Evolutionary conservation across 148 eudicot genomes (phyloP).

Genomic region (Chenopodium formosanum): DNA sequence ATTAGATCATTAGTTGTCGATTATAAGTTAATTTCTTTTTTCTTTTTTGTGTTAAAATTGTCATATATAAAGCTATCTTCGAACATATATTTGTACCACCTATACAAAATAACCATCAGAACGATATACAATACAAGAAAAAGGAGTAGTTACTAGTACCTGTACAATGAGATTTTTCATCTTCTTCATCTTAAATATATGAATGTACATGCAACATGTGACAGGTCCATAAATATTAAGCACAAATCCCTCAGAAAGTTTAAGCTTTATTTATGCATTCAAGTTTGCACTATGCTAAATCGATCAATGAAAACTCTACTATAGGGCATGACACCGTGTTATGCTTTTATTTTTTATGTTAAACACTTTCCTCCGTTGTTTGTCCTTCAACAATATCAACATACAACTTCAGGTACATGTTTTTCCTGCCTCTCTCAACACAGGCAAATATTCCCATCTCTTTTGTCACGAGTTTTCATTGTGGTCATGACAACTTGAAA

Average conservation of each 20-base stretch:
- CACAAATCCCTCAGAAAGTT: not conserved
- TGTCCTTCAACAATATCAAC: not conserved
- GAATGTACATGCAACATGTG: not conserved
- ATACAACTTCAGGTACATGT: no score
- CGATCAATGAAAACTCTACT: not conserved
- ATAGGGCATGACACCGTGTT: not conserved
- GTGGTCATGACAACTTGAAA: not conserved
- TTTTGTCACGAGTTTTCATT: no score
- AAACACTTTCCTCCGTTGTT: not conserved
- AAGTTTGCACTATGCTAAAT: not conserved
- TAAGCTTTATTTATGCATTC: not conserved
- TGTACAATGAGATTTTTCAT: not conserved
- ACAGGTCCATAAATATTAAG: not conserved
- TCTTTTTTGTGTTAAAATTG: not conserved
- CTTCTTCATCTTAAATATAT: not conserved
- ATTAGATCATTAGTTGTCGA: constrained; percentile 18
- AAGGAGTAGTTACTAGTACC: not conserved
- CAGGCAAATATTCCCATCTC: not conserved
- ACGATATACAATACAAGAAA: constrained; percentile 3
- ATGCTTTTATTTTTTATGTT: no score
- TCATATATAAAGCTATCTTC: constrained; percentile 9
- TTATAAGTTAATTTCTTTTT: constrained; percentile 3
- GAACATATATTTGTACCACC: constrained; percentile 4
- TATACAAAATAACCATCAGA: constrained; percentile 18
- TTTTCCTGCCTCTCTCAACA: not conserved